Conservation (phyloP, 768 basidiomycete species). For the Gautieria morchelliformis region DNA sequence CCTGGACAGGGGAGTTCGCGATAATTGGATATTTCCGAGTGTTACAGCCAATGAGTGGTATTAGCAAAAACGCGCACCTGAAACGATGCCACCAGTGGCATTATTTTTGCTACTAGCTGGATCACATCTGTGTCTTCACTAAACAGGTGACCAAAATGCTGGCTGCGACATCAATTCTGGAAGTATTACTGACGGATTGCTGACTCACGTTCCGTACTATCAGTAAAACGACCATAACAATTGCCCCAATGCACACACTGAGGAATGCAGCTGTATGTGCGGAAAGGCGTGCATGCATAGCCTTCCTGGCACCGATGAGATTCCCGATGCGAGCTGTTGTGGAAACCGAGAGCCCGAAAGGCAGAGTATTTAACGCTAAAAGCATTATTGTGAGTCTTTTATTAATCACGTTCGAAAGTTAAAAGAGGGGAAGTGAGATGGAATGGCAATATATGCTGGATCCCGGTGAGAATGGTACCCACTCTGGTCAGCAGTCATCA, state of each 20-base stretch:
- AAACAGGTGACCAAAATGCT: conserved; percentile 62
- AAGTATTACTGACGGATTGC: background rate
- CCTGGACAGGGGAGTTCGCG: conserved; percentile 17
- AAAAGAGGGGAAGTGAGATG: background rate
- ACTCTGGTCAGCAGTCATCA: conserved; percentile 78
- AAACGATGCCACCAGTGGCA: conserved; percentile 47
- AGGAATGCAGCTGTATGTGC: conserved; percentile 57
- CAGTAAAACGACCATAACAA: conserved; percentile 53
- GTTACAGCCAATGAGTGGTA: too few relatives aligned
- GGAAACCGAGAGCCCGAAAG: conserved; percentile 58
- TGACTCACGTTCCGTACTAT: conserved; percentile 43
- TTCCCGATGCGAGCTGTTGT: conserved; percentile 68
- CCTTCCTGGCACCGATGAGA: conserved; percentile 50
- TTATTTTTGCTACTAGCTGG: conserved; percentile 35
- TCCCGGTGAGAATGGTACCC: conserved; percentile 6
- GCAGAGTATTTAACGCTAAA: conserved; percentile 60
- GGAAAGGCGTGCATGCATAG: conserved; percentile 42
- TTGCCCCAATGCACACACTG: conserved; percentile 47
- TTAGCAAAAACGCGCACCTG: conserved; percentile 24
- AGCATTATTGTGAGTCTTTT: background rate
- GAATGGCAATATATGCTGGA: background rate
- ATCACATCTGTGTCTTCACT: conserved; percentile 54
- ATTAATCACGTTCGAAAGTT: background rate
- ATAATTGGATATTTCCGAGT: too few relatives aligned
- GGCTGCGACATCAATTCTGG: background rate